Percentiles rank a stretch among this genome's conserved stretches.
Evolutionary conservation across 129 eudicot genomes (phyloP).

Genomic region (Dittrichia graveolens): DNA sequence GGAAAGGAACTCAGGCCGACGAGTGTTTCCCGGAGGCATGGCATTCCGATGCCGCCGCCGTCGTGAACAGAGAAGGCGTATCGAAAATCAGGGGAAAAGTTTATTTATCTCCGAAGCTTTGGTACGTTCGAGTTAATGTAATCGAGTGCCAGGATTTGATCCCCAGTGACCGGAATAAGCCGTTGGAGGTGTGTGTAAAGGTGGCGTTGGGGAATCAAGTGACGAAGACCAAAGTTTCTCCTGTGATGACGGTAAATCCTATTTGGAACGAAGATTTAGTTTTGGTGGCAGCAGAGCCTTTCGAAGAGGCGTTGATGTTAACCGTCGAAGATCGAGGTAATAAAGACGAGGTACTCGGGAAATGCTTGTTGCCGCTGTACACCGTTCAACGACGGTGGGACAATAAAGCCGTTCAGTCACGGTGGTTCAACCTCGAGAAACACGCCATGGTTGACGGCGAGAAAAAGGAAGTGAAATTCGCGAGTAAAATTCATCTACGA

Average conservation of each 20-base stretch:
- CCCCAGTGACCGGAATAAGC: slow-evolving; percentile 57
- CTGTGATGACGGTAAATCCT: slow-evolving; percentile 59
- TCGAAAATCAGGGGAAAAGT: slow-evolving; percentile 79
- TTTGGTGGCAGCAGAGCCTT: slow-evolving; percentile 77
- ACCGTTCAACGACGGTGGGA: slow-evolving; percentile 61
- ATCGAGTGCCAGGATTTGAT: slow-evolving; percentile 86
- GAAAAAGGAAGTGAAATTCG: slow-evolving; percentile 67
- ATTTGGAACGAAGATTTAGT: slow-evolving; percentile 87
- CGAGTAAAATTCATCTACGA: slow-evolving; percentile 81
- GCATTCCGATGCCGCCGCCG: slow-evolving; percentile 88
- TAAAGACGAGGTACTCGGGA: slow-evolving; percentile 66
- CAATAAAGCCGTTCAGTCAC: slow-evolving; percentile 66
- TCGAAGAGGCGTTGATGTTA: slow-evolving; percentile 78
- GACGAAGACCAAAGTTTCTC: slow-evolving; percentile 42
- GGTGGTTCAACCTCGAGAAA: slow-evolving; percentile 86
- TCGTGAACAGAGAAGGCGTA: slow-evolving; percentile 62
- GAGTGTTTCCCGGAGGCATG: slow-evolving; percentile 89
- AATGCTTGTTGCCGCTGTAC: slow-evolving; percentile 48
- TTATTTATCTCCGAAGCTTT: slow-evolving; percentile 79
- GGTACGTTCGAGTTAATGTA: slow-evolving; percentile 88
- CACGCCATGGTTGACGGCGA: slow-evolving; percentile 56
- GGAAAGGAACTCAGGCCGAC: slow-evolving; percentile 95
- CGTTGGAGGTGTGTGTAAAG: slow-evolving; percentile 58
- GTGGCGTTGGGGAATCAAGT: slow-evolving; percentile 60
- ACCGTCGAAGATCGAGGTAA: slow-evolving; percentile 66